Evolutionary conservation across 2,329 filamentous ascomycete genomes (phyloP).

Genomic region (Penicillium sp.): DNA sequence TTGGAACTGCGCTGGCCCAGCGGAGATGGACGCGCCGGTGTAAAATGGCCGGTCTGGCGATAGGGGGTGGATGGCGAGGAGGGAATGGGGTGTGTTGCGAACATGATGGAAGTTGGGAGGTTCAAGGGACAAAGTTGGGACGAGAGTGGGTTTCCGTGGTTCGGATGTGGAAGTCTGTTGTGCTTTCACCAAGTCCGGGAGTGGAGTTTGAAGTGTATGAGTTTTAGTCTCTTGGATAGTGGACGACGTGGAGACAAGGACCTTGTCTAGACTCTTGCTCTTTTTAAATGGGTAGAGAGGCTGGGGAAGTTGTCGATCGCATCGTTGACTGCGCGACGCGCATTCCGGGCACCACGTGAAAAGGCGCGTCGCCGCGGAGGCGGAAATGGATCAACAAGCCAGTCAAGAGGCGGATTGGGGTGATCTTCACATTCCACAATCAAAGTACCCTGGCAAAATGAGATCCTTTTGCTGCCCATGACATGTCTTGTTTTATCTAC

Average conservation of each 20-base stretch:
- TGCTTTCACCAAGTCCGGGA: constrained; percentile 16
- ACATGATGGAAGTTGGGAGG: constrained; percentile 30
- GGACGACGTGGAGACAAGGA: not conserved
- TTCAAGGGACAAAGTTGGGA: constrained; percentile 6
- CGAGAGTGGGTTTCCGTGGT: constrained; percentile 15
- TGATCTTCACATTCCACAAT: not conserved
- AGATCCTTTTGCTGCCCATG: no score
- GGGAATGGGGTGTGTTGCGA: constrained; percentile 29
- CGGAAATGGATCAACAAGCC: constrained; percentile 1
- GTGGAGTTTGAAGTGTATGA: not conserved
- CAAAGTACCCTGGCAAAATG: no score
- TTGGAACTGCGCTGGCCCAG: constrained; percentile 27
- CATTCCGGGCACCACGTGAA: constrained; percentile 20
- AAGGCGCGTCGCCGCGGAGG: constrained; percentile 6
- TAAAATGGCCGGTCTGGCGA: constrained; percentile 27
- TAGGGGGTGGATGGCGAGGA: constrained; percentile 25
- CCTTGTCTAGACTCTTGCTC: not conserved
- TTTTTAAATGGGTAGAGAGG: constrained; percentile 14
- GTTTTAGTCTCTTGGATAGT: not conserved
- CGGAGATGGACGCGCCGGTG: constrained; percentile 29
- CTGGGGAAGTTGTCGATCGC: constrained; percentile 13
- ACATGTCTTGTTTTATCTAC: no score
- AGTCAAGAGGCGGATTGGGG: not conserved
- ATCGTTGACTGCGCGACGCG: constrained; percentile 16
- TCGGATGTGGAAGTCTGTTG: constrained; percentile 26